Evolutionary conservation across 768 basidiomycete species (phyloP).

Genomic region (Tricholoma sp.): DNA sequence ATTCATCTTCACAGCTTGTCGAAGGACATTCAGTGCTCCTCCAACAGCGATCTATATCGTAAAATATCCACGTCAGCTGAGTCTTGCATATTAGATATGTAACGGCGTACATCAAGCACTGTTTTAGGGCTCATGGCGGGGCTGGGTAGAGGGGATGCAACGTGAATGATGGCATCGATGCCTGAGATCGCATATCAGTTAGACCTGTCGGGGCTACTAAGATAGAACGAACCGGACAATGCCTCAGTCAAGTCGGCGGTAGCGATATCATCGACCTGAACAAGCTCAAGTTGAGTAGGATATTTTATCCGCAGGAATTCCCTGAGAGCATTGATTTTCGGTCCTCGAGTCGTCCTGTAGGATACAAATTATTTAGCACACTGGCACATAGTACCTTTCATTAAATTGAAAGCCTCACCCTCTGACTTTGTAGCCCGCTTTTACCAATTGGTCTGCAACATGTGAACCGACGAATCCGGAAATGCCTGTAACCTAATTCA

Average conservation of each 20-base stretch:
- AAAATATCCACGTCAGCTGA: too few species aligned
- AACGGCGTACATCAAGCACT: conserved; percentile 17
- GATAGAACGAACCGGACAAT: conserved; percentile 26
- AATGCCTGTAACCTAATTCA: conserved; percentile 35
- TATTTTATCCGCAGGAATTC: conserved; percentile 13
- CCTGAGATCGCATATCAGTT: conserved; percentile 17
- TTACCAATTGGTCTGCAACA: conserved; percentile 34
- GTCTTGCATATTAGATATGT: too few species aligned
- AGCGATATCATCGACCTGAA: conserved; percentile 25
- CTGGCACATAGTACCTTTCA: too few species aligned
- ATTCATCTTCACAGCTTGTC: conserved; percentile 31
- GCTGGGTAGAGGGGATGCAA: conserved; percentile 33
- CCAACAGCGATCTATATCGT: conserved; percentile 28
- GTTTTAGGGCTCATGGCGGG: conserved; percentile 15
- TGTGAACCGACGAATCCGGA: conserved; percentile 42
- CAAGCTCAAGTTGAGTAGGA: conserved; percentile 8
- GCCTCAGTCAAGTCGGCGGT: conserved; percentile 41
- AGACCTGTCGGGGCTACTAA: too few species aligned
- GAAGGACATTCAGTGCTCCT: conserved; percentile 36
- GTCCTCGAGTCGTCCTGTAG: conserved; percentile 12
- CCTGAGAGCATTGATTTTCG: conserved; percentile 14
- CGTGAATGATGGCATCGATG: conserved; percentile 44
- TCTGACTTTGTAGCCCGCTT: conserved; percentile 45
- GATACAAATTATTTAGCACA: too few species aligned
- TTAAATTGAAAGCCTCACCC: conserved; percentile 30